Evolutionary conservation across 768 basidiomycete species (phyloP).

Genomic region (Lyophyllum semitale): DNA sequence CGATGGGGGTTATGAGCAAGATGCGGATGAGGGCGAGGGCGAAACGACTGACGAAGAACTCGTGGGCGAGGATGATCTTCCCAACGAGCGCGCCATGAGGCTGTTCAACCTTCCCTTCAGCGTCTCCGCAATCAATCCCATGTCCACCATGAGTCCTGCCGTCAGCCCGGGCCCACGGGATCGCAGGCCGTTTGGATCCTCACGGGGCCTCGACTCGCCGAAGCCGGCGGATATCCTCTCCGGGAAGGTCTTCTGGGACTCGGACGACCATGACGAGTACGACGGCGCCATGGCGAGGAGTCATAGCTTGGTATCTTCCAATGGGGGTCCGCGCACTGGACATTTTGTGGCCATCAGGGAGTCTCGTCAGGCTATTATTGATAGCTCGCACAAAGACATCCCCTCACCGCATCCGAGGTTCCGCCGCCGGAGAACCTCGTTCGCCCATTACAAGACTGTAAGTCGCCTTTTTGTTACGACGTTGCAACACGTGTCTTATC

Average conservation of each 20-base stretch:
- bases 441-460: slow-evolving; percentile 37
- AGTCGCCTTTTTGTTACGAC: slow-evolving; percentile 18
- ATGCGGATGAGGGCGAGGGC: slow-evolving; percentile 57
- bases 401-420: slow-evolving; percentile 56
- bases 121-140: slow-evolving; percentile 69
- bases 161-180: slow-evolving; percentile 44
- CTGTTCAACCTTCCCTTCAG: slow-evolving; percentile 67
- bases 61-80: slow-evolving; percentile 71
- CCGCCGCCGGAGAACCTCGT: slow-evolving; percentile 28
- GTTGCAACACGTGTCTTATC: slow-evolving; percentile 9
- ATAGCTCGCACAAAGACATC: slow-evolving; percentile 42
- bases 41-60: slow-evolving; percentile 86
- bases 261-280: slow-evolving; percentile 40
- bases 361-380: slow-evolving; percentile 45
- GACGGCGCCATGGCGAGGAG: slow-evolving; percentile 29
- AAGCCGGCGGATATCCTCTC: slow-evolving; percentile 71
- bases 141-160: slow-evolving; percentile 70
- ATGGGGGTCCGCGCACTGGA: slow-evolving; percentile 37
- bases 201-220: slow-evolving; percentile 40
- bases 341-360: slow-evolving; percentile 39
- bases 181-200: slow-evolving; percentile 28
- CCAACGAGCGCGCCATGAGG: slow-evolving; percentile 74
- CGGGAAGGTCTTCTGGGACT: slow-evolving; percentile 57
- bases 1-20: slow-evolving; percentile 49
- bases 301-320: slow-evolving; percentile 25